phyloP scores from a whole-genome alignment of 2,329 filamentous ascomycete species.

The Volutella citrinella region DNA sequence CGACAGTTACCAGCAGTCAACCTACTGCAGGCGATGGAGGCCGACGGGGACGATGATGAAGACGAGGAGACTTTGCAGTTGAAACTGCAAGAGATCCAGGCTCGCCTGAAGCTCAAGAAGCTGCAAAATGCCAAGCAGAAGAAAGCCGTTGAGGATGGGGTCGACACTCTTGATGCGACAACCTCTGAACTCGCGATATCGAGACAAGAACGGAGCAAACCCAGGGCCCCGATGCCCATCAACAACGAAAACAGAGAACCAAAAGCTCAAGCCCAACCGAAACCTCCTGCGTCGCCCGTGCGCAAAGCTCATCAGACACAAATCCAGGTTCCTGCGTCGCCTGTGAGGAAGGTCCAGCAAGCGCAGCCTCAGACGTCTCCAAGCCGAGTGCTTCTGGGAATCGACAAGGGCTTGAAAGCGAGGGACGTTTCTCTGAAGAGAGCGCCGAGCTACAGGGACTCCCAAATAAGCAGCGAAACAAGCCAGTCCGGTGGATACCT shows the following conservation, averaged over 20 bases:
- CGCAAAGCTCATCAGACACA: conserved; percentile 50
- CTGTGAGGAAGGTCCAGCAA: conserved; percentile 60
- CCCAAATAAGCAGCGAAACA: conserved; percentile 13
- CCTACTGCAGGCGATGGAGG: conserved; percentile 28
- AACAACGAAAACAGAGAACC: conserved; percentile 16
- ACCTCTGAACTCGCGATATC: conserved; percentile 23
- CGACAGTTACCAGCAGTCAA: conserved; percentile 27
- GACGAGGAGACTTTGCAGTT: conserved; percentile 89
- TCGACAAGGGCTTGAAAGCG: conserved; percentile 81
- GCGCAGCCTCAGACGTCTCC: conserved; percentile 66
- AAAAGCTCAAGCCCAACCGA: conserved; percentile 43
- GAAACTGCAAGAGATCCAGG: conserved; percentile 84
- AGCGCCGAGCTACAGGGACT: conserved; percentile 49
- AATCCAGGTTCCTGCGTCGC: conserved; percentile 62
- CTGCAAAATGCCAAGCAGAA: conserved; percentile 58
- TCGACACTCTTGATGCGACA: conserved; percentile 13
- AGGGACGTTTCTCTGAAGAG: conserved; percentile 82
- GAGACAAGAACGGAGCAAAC: conserved; percentile 14
- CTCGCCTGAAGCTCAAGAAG: conserved; percentile 81
- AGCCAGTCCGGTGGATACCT: conserved; percentile 38
- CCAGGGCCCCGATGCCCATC: conserved; percentile 25
- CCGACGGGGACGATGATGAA: conserved; percentile 59
- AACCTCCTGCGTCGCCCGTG: conserved; percentile 76
- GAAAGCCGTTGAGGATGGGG: conserved; percentile 16
- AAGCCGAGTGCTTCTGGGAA: conserved; percentile 75